A percentile compares a stretch with the other conserved stretches of the same genome.
Evolutionary conservation across 495 filamentous ascomycete genomes (phyloP).

Genomic region (Podospora didyma): DNA sequence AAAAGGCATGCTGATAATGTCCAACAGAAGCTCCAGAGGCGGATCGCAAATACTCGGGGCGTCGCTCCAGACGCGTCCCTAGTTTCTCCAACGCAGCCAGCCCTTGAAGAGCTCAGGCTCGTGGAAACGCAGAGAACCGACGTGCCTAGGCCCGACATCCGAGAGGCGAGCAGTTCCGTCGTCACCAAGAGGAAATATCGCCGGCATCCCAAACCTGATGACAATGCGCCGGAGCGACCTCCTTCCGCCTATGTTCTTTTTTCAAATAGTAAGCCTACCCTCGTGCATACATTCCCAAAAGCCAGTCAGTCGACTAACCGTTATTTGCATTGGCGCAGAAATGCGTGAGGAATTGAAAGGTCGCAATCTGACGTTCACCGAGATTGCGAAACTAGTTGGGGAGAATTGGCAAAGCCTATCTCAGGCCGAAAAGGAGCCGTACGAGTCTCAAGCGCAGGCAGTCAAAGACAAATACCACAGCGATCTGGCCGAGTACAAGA

Average conservation of each 20-base stretch:
- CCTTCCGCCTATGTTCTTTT: slow-evolving; percentile 82
- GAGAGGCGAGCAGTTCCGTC: slow-evolving; percentile 23
- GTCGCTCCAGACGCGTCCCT: slow-evolving; percentile 46
- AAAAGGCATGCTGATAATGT: background rate
- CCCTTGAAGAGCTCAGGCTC: slow-evolving; percentile 32
- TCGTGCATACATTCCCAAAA: no score
- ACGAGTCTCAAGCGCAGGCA: slow-evolving; percentile 60
- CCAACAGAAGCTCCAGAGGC: slow-evolving; percentile 46
- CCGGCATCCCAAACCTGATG: slow-evolving; percentile 77
- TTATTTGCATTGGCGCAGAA: slow-evolving; percentile 37
- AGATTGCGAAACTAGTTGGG: slow-evolving; percentile 77
- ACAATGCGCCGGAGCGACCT: slow-evolving; percentile 71
- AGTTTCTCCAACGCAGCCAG: slow-evolving; percentile 33
- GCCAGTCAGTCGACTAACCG: background rate
- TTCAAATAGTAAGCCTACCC: slow-evolving; percentile 74
- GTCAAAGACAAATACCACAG: slow-evolving; percentile 69
- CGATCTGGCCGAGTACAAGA: slow-evolving; percentile 68
- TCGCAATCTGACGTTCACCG: slow-evolving; percentile 70
- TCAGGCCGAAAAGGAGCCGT: slow-evolving; percentile 62
- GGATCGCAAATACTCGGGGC: slow-evolving; percentile 55
- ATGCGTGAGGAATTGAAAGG: slow-evolving; percentile 71
- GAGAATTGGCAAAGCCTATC: slow-evolving; percentile 72
- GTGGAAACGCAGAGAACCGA: slow-evolving; percentile 30
- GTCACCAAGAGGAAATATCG: slow-evolving; percentile 68
- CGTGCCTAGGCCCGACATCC: slow-evolving; percentile 27